Evolutionary conservation across 176 grass and related monocot genomes (phyloP).

Genomic region (Aechmea fasciata): DNA sequence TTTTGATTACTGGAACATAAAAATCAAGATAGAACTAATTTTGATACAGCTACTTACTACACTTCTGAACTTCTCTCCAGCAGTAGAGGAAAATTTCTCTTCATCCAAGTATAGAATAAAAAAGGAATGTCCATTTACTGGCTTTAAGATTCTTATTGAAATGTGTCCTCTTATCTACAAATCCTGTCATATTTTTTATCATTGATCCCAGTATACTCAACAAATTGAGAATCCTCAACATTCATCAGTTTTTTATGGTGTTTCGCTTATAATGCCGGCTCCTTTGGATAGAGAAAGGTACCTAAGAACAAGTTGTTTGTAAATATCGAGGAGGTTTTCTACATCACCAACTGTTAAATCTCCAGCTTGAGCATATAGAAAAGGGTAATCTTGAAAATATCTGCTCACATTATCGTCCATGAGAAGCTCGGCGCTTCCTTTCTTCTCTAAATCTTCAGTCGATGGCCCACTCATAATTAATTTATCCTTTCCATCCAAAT

Average conservation of each 20-base stretch:
- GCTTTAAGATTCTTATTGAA: conserved; percentile 9
- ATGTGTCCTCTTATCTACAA: conserved; percentile 21
- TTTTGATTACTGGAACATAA: no score
- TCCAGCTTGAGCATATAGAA: conserved; percentile 67
- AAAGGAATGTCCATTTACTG: not conserved
- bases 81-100: no score
- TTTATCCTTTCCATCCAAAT: conserved; percentile 34
- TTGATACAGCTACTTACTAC: no score
- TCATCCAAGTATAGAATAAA: no score
- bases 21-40: no score
- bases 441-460: conserved; percentile 60
- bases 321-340: conserved; percentile 75
- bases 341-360: conserved; percentile 91
- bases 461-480: conserved; percentile 25
- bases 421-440: conserved; percentile 65
- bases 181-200: conserved; percentile 17
- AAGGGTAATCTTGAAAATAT: conserved; percentile 70
- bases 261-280: conserved; percentile 34
- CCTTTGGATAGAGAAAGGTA: conserved; percentile 75
- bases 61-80: no score
- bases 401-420: conserved; percentile 61
- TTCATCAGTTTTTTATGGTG: conserved; percentile 18
- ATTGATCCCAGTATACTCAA: conserved; percentile 16
- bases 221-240: conserved; percentile 29
- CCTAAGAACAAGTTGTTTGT: conserved; percentile 68